phyloP scores from a whole-genome alignment of 768 basidiomycete species.

The Kwoniella europaea region DNA sequence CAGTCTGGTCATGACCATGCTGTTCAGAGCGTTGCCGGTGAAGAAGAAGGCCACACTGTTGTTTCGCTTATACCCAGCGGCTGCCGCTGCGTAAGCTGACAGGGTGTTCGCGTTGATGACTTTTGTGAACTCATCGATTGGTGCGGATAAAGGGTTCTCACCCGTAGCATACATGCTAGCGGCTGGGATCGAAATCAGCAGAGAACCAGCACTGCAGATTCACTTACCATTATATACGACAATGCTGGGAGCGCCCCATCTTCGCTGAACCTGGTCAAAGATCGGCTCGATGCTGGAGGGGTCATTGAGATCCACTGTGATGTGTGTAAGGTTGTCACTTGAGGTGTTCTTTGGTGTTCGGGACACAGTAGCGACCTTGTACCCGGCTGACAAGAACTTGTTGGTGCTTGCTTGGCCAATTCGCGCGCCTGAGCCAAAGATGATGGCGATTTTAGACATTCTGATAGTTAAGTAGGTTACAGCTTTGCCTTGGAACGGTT shows the following conservation, averaged over 20 bases:
- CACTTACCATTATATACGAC: conserved; percentile 11
- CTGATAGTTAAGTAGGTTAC: background rate
- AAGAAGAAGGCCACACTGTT: conserved; percentile 5
- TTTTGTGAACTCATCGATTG: background rate
- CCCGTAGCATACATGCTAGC: background rate
- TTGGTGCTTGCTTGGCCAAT: conserved; percentile 3
- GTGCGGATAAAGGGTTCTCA: background rate
- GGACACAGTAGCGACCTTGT: conserved; percentile 7
- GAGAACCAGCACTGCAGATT: background rate
- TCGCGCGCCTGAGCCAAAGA: conserved; percentile 1
- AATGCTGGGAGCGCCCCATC: conserved; percentile 5
- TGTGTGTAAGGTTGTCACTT: background rate
- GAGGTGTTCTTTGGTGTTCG: background rate
- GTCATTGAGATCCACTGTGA: conserved; percentile 2
- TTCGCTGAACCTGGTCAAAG: conserved; percentile 7
- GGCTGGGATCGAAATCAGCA: background rate
- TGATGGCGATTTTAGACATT: conserved; percentile 10
- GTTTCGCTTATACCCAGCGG: background rate
- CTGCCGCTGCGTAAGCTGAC: conserved; percentile 1
- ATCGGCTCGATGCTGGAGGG: conserved; percentile 4
- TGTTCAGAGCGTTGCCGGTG: conserved; percentile 14
- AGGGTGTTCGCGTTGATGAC: conserved; percentile 5
- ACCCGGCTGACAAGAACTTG: conserved; percentile 2
- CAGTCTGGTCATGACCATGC: background rate
- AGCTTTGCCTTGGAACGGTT: no score